Conservation (phyloP, 306 rosid genomes). For the Nissolia schottii region DNA sequence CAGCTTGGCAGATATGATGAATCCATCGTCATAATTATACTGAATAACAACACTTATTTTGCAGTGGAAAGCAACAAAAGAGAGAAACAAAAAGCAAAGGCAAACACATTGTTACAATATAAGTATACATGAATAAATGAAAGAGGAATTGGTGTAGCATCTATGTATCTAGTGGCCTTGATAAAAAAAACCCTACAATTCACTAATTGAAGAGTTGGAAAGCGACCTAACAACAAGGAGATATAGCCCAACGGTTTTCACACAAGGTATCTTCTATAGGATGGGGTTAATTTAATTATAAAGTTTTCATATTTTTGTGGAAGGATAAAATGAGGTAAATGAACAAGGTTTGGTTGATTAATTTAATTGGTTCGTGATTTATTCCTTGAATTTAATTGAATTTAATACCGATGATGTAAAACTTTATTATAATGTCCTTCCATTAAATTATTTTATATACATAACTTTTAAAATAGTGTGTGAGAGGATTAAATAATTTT, state of each 20-base stretch:
- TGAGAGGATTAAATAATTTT: too few species aligned
- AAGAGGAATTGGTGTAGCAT: slow-evolving; percentile 16
- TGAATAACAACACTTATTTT: slow-evolving; percentile 26
- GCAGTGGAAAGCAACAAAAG: slow-evolving; percentile 45
- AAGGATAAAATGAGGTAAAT: slow-evolving; percentile 8
- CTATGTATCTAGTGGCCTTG: slow-evolving; percentile 23
- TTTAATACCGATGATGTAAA: too few species aligned
- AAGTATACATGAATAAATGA: slow-evolving; percentile 39
- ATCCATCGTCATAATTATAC: slow-evolving; percentile 27
- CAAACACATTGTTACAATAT: slow-evolving; percentile 16
- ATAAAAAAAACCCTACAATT: too few species aligned
- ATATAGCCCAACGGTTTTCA: slow-evolving; percentile 52
- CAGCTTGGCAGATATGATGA: slow-evolving; percentile 41
- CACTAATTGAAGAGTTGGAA: slow-evolving; percentile 34
- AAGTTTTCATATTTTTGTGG: neutral
- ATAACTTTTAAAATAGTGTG: too few species aligned
- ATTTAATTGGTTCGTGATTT: too few species aligned
- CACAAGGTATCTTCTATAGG: too few species aligned
- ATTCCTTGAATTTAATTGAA: too few species aligned
- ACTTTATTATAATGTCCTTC: too few species aligned
- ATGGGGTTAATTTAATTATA: too few species aligned
- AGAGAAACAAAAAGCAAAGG: slow-evolving; percentile 18
- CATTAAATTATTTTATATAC: too few species aligned
- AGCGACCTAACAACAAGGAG: slow-evolving; percentile 43
- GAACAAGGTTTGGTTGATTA: too few species aligned